Base-by-base conservation (phyloP, 106 monocot genomes). In the Iris macrosiphon region DNA sequence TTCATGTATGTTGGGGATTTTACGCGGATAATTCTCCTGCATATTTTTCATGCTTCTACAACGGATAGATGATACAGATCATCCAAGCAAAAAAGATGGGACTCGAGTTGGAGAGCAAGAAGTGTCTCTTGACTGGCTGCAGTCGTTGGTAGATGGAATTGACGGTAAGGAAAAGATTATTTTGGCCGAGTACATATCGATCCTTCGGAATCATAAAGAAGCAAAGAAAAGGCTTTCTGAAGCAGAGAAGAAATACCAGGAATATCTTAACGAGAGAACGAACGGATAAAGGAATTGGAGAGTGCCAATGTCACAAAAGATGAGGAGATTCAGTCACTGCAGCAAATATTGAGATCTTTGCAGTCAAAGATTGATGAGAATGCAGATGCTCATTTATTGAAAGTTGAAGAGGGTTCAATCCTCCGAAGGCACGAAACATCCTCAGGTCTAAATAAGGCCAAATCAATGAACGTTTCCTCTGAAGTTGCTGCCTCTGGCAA, bases 131-230 rank as follows among this genome's bases (percentile, higher is more conserved):
- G 52, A 55, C 39, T 68, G 57, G 51, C 67, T 73, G 57, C 68
- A 76, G 49, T 37, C 80, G 28, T 48, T 84, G 61, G 40, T 74
- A 24, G 62, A 63, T 19, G 78, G 78, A 1, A 7, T 75, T 31
- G 83, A 93, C 61, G 87, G 71, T 32, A 71, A 80, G 60, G 83
- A 87, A 60, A 83, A 76, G 38, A 63, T 83, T 33, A 65, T 93
- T 42, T 38, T 93, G 35, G 61, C 73, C 2, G 92, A 93, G 49
- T 93, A 87, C 67, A 87, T 77, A n/a, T 56, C 73, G 7, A 71
- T 87, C 25, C 76, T 93, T 17, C 70, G 69, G 11, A 93, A 71
- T 49, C 83, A 87, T 45, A 87, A 87, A 72, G 92, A 87, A 17
- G 63, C 69, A 18, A 93, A 80, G 70, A 74, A 65, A 31, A 80